Percentiles rank a stretch among this genome's conserved stretches.
Evolutionary conservation across 495 filamentous ascomycete species (phyloP).

Genomic region (Hypoxylon lenormandii): DNA sequence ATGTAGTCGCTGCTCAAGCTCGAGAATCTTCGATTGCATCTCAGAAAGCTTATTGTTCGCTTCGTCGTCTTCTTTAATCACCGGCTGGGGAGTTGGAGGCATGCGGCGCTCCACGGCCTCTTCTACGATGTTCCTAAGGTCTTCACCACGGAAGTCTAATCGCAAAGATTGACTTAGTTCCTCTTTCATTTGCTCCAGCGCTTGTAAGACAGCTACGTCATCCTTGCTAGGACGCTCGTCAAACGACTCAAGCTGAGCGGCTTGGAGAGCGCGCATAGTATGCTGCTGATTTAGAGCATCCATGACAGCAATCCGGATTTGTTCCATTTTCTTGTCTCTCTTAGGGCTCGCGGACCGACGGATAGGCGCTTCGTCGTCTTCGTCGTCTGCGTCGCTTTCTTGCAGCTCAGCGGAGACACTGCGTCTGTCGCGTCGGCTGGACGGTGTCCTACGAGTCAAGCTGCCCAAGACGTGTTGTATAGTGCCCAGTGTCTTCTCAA

Average conservation of each 20-base stretch:
- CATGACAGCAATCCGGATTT: constrained; percentile 80
- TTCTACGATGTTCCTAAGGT: constrained; percentile 69
- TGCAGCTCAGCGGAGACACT: constrained; percentile 73
- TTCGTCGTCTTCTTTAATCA: constrained; percentile 51
- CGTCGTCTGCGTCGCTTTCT: constrained; percentile 93
- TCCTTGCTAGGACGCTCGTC: constrained; percentile 44
- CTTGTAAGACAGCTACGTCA: constrained; percentile 49
- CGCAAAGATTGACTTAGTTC: constrained; percentile 60
- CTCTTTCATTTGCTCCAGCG: constrained; percentile 62
- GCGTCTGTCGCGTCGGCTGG: constrained; percentile 62
- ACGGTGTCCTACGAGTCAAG: constrained; percentile 56
- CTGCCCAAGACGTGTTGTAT: constrained; percentile 77
- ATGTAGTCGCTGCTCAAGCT: constrained; percentile 50
- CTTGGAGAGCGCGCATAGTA: constrained; percentile 41
- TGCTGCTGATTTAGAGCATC: constrained; percentile 79
- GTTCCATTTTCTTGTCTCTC: constrained; percentile 81
- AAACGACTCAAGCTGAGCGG: constrained; percentile 36
- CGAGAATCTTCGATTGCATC: constrained; percentile 56
- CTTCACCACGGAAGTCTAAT: constrained; percentile 63
- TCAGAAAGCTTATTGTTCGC: constrained; percentile 53
- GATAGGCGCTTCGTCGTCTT: constrained; percentile 78
- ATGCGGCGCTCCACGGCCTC: constrained; percentile 66
- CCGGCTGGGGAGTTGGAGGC: constrained; percentile 54
- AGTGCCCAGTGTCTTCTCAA: constrained; percentile 78
- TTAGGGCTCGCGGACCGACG: constrained; percentile 74